Percentiles rank a stretch among this genome's conserved stretches.
These are phyloP conservation scores for Aegilops tauschii DNA, from an alignment of 176 grass and related monocot genomes.

Conservation along the genomic window DNA sequence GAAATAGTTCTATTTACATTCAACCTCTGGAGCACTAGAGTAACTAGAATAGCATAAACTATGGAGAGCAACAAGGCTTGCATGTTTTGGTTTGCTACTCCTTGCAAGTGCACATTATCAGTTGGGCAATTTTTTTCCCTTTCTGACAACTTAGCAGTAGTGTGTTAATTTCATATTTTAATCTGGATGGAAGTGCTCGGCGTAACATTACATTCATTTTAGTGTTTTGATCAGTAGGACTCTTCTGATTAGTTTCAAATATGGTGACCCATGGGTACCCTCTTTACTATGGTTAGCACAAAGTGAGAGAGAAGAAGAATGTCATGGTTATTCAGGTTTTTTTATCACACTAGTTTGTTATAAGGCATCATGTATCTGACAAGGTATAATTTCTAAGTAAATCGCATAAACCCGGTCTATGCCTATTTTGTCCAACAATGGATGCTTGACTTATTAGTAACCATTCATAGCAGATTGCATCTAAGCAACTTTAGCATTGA, in stretches of 20 bases:
- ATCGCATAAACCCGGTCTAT: background rate
- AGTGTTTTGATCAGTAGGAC: background rate
- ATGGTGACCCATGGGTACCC: background rate
- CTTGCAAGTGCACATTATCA: background rate
- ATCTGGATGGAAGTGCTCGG: background rate
- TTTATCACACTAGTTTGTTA: background rate
- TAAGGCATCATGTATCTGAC: background rate
- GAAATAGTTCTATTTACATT: background rate
- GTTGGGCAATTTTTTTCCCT: background rate
- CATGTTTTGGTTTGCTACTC: background rate
- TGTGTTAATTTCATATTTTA: background rate
- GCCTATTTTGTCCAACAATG: background rate
- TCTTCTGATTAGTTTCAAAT: background rate
- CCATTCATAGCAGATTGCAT: background rate
- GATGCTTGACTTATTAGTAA: background rate
- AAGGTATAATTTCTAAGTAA: background rate
- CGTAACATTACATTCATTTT: background rate
- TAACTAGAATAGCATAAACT: background rate
- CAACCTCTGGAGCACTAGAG: background rate
- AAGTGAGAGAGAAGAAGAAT: background rate
- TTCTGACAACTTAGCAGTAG: background rate
- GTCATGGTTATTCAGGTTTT: background rate
- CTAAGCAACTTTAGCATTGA: background rate
- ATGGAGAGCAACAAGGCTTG: background rate
- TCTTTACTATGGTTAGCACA: background rate